Percentiles rank a stretch among this genome's conserved stretches.
phyloP scores from a whole-genome alignment of 2,329 filamentous ascomycete species.

The Dothistroma septosporum region DNA sequence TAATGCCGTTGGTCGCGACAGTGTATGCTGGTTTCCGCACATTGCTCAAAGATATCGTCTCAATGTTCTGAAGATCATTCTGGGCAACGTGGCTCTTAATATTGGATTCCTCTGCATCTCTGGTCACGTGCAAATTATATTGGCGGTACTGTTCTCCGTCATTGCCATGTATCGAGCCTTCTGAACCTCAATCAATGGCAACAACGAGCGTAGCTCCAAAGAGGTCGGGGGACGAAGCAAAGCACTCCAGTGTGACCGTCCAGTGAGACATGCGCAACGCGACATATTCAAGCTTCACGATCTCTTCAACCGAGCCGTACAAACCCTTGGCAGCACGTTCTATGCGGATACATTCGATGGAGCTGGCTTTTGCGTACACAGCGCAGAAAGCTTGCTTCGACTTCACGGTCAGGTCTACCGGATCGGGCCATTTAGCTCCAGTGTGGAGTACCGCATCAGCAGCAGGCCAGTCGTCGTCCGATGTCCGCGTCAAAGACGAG shows the following conservation, averaged over 20 bases:
- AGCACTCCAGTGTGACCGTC: background rate
- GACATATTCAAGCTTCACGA: background rate
- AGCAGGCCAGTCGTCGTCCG: background rate
- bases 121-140: background rate
- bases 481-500: background rate
- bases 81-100: background rate
- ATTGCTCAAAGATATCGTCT: background rate
- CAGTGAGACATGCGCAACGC: background rate
- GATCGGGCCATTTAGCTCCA: background rate
- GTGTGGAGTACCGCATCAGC: background rate
- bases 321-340: background rate
- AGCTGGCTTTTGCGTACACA: background rate
- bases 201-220: background rate
- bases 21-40: background rate
- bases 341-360: background rate
- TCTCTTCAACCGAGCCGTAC: background rate
- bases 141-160: background rate
- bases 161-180: background rate
- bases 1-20: background rate
- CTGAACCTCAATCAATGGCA: background rate
- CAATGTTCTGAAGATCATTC: background rate
- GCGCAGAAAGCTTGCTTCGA: background rate
- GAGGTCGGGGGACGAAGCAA: background rate
- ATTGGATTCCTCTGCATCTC: background rate
- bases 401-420: background rate